Evolutionary conservation across 2,329 filamentous ascomycete genomes (phyloP), one percentile per base, ranked within the genome.

Genomic region (Penicillium sumatraense): DNA sequence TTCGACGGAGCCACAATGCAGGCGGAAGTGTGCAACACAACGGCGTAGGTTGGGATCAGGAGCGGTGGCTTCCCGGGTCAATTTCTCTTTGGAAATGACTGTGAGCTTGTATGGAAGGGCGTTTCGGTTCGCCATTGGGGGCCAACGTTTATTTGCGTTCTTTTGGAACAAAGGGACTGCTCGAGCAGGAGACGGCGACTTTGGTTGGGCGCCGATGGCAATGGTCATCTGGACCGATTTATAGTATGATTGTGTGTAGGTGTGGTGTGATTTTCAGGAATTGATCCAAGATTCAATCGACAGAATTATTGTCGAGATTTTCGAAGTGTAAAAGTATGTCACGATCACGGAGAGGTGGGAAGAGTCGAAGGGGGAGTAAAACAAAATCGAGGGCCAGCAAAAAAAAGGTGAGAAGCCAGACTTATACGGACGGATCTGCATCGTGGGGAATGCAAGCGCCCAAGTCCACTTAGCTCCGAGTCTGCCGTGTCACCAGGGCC

Each of bases 51-150:
- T 62, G 3, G 70, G 70, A 44, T 72, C 70, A 4, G 70, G 68
- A 24, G 70, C 69, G 11, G 69, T 72, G 36, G 69, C 69, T 63
- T 72, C 70, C 33, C 68, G 68, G 41, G 70, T 64, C 48, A 72
- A 59, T 53, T 72, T 72, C 63, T 72, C 69, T 45, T 70, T 70
- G 23, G 70, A 72, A 48, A 72, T 64, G 47, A 69, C 63, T 33
- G 70, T 72, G 65, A 72, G 70, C 44, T 66, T 71, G 59, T 71
- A 72, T 21, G 70, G 66, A 31, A 72, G 67, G 10, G 70, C 67
- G 42, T 67, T 62, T 49, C 68, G 69, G 64, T 72, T 69, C 47
- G 70, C 70, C 49, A 72, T 68, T 16, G 70, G 70, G 51, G 70
- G 70, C 68, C 68, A 69, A 53, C 70, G 70, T 60, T 71, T 70